phyloP scores from a whole-genome alignment of 176 grass and related monocot species.

The Oryza longistaminata region DNA sequence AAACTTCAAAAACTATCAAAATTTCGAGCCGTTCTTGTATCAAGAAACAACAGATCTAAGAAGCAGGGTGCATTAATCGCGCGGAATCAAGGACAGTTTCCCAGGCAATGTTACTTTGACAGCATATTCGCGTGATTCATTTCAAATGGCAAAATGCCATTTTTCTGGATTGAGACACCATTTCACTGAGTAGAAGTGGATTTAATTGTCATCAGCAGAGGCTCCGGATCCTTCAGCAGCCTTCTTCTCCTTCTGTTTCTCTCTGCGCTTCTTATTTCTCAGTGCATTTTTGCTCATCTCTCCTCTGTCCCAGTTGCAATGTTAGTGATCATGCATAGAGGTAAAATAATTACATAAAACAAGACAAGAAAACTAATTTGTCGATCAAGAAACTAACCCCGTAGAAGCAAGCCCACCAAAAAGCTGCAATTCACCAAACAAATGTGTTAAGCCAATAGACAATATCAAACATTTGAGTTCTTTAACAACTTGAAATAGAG shows the following conservation, averaged over 20 bases:
- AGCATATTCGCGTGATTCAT: neutral
- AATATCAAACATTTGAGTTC: neutral
- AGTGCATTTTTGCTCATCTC: slow-evolving; percentile 97
- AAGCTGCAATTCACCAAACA: slow-evolving; percentile 58
- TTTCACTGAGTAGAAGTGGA: neutral
- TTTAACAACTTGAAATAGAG: neutral
- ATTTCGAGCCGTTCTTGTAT: neutral
- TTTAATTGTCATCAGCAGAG: slow-evolving; percentile 56
- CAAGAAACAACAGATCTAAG: neutral
- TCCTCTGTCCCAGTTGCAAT: slow-evolving; percentile 38
- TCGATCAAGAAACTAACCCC: slow-evolving; percentile 59
- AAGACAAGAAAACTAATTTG: neutral
- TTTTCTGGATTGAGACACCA: neutral
- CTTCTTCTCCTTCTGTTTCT: slow-evolving; percentile 91
- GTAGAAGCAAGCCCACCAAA: slow-evolving; percentile 77
- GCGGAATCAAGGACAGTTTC: neutral
- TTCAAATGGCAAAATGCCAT: neutral
- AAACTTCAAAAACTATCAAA: slow-evolving; percentile 14
- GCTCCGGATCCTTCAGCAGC: slow-evolving; percentile 56
- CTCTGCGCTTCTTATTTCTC: slow-evolving; percentile 94
- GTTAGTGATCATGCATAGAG: neutral
- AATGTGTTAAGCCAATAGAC: slow-evolving; percentile 1
- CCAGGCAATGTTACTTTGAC: neutral
- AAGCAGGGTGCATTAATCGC: neutral
- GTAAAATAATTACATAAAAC: neutral